Evolutionary conservation across 352 stramenopile genomes (phyloP).

Genomic region (Phytopythium delawarense): DNA sequence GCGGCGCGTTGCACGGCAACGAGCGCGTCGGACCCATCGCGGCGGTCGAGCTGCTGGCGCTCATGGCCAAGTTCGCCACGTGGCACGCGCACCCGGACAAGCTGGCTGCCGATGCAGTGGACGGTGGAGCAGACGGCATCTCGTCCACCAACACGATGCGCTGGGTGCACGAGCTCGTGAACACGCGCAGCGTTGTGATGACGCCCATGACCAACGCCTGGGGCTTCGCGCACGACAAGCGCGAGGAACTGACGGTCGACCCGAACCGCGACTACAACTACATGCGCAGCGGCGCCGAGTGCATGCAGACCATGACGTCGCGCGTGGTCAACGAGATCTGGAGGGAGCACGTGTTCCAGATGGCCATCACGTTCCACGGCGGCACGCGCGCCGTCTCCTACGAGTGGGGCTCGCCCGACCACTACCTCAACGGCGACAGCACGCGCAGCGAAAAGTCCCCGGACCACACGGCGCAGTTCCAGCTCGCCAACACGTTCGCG

Average conservation of each 20-base stretch:
- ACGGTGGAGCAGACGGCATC: slow-evolving; percentile 12
- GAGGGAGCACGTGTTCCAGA: slow-evolving; percentile 95
- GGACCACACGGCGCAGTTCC: slow-evolving; percentile 68
- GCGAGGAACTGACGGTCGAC: slow-evolving; percentile 89
- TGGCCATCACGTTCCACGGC: slow-evolving; percentile 97
- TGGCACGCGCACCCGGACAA: slow-evolving; percentile 20
- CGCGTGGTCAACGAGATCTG: slow-evolving; percentile 97
- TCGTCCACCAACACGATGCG: slow-evolving; percentile 45
- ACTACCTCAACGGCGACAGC: slow-evolving; percentile 56
- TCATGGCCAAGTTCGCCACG: slow-evolving; percentile 71
- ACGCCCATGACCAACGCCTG: slow-evolving; percentile 94
- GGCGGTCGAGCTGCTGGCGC: slow-evolving; percentile 87
- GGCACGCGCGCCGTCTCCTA: slow-evolving; percentile 97
- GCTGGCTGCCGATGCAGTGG: not conserved
- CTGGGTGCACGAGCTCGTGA: slow-evolving; percentile 80
- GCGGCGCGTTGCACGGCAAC: slow-evolving; percentile 95
- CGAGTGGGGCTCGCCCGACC: slow-evolving; percentile 95
- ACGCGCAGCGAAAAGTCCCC: slow-evolving; percentile 72
- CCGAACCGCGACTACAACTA: slow-evolving; percentile 99
- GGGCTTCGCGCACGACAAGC: slow-evolving; percentile 84
- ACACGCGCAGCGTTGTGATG: slow-evolving; percentile 77
- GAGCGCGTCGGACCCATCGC: slow-evolving; percentile 92
- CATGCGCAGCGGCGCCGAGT: slow-evolving; percentile 77
- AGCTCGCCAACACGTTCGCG: slow-evolving; percentile 54
- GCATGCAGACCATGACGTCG: slow-evolving; percentile 95